Percentiles rank a stretch among this genome's conserved stretches.
These are phyloP conservation scores for Physcia stellaris DNA, from an alignment of 495 filamentous ascomycete genomes.

Conservation along the genomic window DNA sequence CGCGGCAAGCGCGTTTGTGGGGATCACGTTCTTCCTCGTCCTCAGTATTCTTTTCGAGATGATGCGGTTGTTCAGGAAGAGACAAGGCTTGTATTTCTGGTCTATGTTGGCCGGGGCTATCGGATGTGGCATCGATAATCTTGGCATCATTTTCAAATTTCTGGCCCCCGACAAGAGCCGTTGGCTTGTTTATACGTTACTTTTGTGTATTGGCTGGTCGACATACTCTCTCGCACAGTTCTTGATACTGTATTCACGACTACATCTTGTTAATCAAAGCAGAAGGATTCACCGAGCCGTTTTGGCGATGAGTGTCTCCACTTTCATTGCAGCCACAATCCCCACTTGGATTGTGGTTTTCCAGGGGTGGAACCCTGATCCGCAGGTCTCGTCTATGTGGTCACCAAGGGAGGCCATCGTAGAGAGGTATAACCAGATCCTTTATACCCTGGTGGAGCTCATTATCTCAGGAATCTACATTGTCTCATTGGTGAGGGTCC, in stretches of 20 bases:
- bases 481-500: slow-evolving; percentile 21
- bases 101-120: slow-evolving; percentile 21
- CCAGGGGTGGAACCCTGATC: slow-evolving; percentile 25
- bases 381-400: slow-evolving; percentile 15
- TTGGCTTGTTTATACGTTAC: slow-evolving; percentile 19
- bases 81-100: slow-evolving; percentile 32
- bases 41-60: slow-evolving; percentile 29
- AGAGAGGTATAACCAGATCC: slow-evolving; percentile 23
- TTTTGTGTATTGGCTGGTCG: slow-evolving; percentile 19
- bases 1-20: slow-evolving; percentile 18
- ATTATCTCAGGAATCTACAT: slow-evolving; percentile 37
- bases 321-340: slow-evolving; percentile 18
- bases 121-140: slow-evolving; percentile 17
- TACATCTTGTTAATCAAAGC: slow-evolving; percentile 24
- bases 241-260: slow-evolving; percentile 27
- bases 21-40: slow-evolving; percentile 23
- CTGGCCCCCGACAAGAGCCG: slow-evolving; percentile 19
- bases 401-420: slow-evolving; percentile 21
- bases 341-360: slow-evolving; percentile 38
- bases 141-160: slow-evolving; percentile 20
- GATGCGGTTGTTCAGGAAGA: slow-evolving; percentile 25
- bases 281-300: slow-evolving; percentile 14
- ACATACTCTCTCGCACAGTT: slow-evolving; percentile 30
- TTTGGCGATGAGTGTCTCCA: slow-evolving; percentile 23
- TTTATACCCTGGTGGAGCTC: slow-evolving; percentile 31